A percentile compares a stretch with the other conserved stretches of the same genome.
These are phyloP conservation scores for Glarea lozoyensis DNA, from an alignment of 495 filamentous ascomycete species.

Conservation along the genomic window DNA sequence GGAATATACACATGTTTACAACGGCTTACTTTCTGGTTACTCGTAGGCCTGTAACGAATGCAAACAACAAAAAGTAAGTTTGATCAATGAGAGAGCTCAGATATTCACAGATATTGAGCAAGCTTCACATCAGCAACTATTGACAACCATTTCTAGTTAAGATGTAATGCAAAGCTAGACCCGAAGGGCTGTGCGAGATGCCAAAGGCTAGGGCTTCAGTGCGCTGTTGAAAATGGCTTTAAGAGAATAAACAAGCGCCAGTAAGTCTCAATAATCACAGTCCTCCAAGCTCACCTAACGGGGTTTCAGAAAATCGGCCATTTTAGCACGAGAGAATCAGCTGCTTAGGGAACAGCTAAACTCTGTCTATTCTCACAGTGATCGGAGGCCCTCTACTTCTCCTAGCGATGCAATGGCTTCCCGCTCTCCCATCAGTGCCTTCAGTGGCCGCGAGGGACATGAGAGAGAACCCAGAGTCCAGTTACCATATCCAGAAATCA, in stretches of 20 bases:
- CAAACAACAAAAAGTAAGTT: slow-evolving; percentile 4
- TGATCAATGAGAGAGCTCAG: too few species aligned
- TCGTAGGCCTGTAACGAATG: slow-evolving; percentile 4
- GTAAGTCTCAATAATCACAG: background rate
- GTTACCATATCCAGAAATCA: background rate
- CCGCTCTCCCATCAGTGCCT: background rate
- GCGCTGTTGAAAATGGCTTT: slow-evolving; percentile 2
- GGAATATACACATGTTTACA: too few species aligned
- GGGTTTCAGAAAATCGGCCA: background rate
- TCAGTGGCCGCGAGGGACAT: background rate
- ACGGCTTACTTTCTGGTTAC: too few species aligned
- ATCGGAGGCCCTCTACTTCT: background rate
- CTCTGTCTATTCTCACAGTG: background rate
- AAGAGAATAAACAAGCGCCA: slow-evolving; percentile 1
- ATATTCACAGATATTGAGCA: too few species aligned
- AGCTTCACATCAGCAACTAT: too few species aligned
- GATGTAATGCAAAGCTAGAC: slow-evolving; percentile 1
- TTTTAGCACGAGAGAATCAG: slow-evolving; percentile 1
- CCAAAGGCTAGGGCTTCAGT: background rate
- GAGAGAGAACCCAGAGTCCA: background rate
- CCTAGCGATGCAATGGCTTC: background rate
- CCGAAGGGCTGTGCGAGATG: background rate
- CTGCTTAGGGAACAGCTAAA: background rate
- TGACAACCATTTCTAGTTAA: background rate
- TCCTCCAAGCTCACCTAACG: background rate